Evolutionary conservation across 306 rosid genomes (phyloP).

Genomic region (Cucumis melo): DNA sequence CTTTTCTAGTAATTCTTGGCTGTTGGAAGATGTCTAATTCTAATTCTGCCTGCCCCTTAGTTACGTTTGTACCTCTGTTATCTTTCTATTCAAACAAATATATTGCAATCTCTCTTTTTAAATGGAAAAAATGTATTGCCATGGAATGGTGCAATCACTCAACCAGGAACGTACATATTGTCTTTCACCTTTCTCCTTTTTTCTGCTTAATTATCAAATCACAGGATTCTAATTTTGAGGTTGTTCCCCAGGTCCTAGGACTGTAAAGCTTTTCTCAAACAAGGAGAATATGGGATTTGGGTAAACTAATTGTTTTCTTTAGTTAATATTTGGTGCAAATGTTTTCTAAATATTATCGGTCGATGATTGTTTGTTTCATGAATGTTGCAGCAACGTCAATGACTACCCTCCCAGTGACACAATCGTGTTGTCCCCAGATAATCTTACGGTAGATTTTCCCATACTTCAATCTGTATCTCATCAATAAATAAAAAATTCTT

Average conservation of each 20-base stretch:
- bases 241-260: slow-evolving; percentile 68
- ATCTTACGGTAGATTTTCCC: slow-evolving; percentile 38
- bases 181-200: background rate
- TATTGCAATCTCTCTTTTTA: background rate
- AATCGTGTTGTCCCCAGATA: slow-evolving; percentile 46
- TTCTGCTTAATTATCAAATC: slow-evolving; percentile 5
- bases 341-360: background rate
- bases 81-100: background rate
- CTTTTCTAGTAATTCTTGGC: background rate
- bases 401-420: slow-evolving; percentile 85
- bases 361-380: background rate
- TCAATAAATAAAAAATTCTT: background rate
- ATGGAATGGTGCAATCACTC: background rate
- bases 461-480: background rate
- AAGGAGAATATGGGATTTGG: slow-evolving; percentile 98
- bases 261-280: slow-evolving; percentile 83
- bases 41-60: background rate
- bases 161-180: background rate
- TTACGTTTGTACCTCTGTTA: background rate
- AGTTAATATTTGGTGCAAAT: background rate
- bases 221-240: slow-evolving; percentile 11
- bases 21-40: background rate
- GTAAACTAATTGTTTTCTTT: slow-evolving; percentile 21
- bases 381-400: slow-evolving; percentile 53
- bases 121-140: background rate